Conservation (phyloP, 352 stramenopile genomes). For the Globisporangium paroecandrum region DNA sequence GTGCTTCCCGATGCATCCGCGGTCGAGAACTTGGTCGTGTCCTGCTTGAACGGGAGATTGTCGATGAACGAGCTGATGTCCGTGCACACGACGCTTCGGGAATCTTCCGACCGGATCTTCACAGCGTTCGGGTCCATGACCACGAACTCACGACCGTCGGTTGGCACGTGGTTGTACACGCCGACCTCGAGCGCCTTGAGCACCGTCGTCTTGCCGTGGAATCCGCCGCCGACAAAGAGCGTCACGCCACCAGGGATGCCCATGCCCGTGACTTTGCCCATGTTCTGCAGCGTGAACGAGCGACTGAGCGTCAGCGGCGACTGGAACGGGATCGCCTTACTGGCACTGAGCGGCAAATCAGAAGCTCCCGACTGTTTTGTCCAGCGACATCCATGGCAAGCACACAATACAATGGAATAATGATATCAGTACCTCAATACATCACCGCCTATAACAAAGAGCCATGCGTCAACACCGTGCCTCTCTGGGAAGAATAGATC, state of each 20-base stretch:
- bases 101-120: slow-evolving; percentile 97
- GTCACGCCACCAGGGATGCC: slow-evolving; percentile 93
- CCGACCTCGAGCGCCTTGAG: slow-evolving; percentile 92
- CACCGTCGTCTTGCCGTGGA: slow-evolving; percentile 97
- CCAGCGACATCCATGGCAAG: neutral
- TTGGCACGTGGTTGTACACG: slow-evolving; percentile 95
- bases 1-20: slow-evolving; percentile 95
- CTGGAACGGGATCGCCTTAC: slow-evolving; percentile 77
- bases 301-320: slow-evolving; percentile 75
- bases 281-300: slow-evolving; percentile 88
- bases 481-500: slow-evolving; percentile 89
- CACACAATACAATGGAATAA: neutral
- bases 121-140: slow-evolving; percentile 78
- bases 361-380: slow-evolving; percentile 45
- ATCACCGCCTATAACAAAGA: neutral
- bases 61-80: slow-evolving; percentile 97
- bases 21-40: slow-evolving; percentile 91
- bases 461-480: slow-evolving; percentile 6
- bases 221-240: slow-evolving; percentile 95
- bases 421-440: neutral
- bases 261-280: slow-evolving; percentile 87
- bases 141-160: slow-evolving; percentile 95
- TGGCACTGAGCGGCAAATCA: slow-evolving; percentile 41
- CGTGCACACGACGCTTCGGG: slow-evolving; percentile 84
- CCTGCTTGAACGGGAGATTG: slow-evolving; percentile 94